phyloP scores from a whole-genome alignment of 345 rosid genomes.

The Lepidium aucheri region DNA sequence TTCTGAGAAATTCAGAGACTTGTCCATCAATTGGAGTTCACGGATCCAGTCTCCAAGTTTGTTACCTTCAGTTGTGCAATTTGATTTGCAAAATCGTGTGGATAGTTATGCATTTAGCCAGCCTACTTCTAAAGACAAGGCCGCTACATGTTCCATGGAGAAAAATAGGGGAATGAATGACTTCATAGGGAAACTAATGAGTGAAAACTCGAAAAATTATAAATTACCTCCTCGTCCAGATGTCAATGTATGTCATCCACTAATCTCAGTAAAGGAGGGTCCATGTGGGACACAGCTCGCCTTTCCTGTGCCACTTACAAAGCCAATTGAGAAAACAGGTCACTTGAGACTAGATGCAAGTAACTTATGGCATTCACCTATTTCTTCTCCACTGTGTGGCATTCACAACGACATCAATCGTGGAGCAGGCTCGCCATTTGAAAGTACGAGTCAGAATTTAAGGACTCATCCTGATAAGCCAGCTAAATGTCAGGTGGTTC shows the following conservation, averaged over 20 bases:
- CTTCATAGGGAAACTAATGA: conserved; percentile 49
- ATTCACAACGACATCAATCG: conserved; percentile 39
- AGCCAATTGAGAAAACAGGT: conserved; percentile 49
- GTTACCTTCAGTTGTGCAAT: conserved; percentile 50
- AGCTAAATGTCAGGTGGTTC: conserved; percentile 61
- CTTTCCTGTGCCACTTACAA: conserved; percentile 35
- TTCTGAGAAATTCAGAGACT: conserved; percentile 50
- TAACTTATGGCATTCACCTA: conserved; percentile 37
- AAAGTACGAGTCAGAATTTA: conserved; percentile 43
- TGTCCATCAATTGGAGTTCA: conserved; percentile 52
- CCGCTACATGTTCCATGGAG: conserved; percentile 40
- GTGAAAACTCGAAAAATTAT: conserved; percentile 43
- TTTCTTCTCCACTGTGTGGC: conserved; percentile 36
- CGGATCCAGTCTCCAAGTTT: conserved; percentile 72
- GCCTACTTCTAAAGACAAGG: conserved; percentile 39
- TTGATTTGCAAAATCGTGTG: conserved; percentile 41
- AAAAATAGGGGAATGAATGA: conserved; percentile 44
- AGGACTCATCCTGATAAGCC: conserved; percentile 59
- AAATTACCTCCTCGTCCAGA: conserved; percentile 41
- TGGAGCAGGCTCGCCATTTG: conserved; percentile 46
- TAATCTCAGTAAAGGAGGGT: conserved; percentile 44
- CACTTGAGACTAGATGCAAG: conserved; percentile 41
- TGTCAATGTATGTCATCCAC: conserved; percentile 38
- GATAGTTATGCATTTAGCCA: conserved; percentile 43
- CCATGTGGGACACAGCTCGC: conserved; percentile 42